These are phyloP conservation scores for Ustilago shanxiensis DNA, from an alignment of 1,284 basidiomycete genomes.

Conservation along the genomic window DNA sequence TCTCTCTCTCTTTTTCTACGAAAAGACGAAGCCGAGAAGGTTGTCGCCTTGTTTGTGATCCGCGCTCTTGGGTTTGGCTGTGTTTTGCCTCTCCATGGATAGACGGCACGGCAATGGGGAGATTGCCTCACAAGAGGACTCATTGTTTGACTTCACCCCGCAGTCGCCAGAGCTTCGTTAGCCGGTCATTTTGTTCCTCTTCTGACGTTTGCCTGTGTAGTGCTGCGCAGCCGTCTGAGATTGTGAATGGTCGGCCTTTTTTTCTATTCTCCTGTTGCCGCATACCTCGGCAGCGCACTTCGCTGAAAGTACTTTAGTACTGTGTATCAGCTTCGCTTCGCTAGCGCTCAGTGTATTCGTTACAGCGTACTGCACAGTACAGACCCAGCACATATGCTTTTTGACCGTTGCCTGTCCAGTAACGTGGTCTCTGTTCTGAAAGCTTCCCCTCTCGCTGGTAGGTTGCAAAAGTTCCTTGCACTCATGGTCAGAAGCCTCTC, in stretches of 20 bases:
- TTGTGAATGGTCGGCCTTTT: too few relatives aligned
- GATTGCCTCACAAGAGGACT: neutral
- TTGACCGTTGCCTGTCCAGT: neutral
- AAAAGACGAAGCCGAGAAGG: neutral
- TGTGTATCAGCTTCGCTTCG: neutral
- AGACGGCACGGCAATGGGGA: neutral
- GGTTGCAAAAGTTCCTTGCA: neutral
- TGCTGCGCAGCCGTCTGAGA: too few relatives aligned
- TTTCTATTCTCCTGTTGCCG: neutral
- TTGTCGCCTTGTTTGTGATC: constrained; percentile 1
- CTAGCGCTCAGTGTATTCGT: neutral
- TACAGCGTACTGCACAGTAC: neutral
- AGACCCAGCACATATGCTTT: neutral
- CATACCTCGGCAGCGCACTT: neutral
- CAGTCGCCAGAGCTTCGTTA: too few relatives aligned
- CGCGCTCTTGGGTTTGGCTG: neutral
- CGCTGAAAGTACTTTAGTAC: too few relatives aligned
- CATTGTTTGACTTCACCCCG: too few relatives aligned
- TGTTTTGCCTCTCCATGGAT: neutral
- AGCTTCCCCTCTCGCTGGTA: neutral
- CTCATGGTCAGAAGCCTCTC: neutral
- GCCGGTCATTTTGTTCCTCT: too few relatives aligned
- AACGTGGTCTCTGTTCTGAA: neutral
- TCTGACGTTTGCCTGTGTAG: too few relatives aligned
- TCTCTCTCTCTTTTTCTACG: neutral